Evolutionary conservation across 192 early-diverging fungal species (phyloP), one percentile per base, ranked within the genome.

Genomic region (Coemansia sp.): DNA sequence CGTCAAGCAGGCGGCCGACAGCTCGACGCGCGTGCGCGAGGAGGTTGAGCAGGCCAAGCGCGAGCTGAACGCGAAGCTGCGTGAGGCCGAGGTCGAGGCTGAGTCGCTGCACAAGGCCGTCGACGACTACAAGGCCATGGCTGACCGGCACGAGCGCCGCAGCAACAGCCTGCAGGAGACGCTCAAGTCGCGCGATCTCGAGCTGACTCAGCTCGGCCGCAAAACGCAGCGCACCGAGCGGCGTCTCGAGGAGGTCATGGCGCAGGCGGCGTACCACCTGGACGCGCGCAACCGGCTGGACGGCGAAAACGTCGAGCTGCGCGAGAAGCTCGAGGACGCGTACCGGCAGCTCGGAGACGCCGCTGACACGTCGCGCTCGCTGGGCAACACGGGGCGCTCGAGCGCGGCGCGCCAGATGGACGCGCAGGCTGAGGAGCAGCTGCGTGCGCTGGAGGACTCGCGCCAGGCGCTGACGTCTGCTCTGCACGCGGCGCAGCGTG

Each of bases 401-500:
- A 34, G 48, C 9, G 55, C 55, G 0, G 45, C 53, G 46, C 56
- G 49, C 44, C 53, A 47, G 33, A 48, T 86, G n/a, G 66, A 82
- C 43, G 69, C 83, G 0, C 90, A 93, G 45, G 77, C 84, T 41
- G 89, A 90, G 43, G 87, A 82, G 55, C 86, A 84, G 38, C 69
- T 94, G 43, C 86, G 86, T 22, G 85, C 86, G 42, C 78, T 93
- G 2, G 92, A 94, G 67, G 90, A 90, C 56, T 90, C 90, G 12
- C 85, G 89, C 9, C 80, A 86, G 64, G 90, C 91, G 14, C 78
- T 93, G n/a, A 67, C 90, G 17, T 84, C 88, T 19, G 83, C 88
- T 11, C 87, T 92, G 66, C 81, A 90, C 21, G 70, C 90, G 18
- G 81, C 82, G 2, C 78, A 87, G 54, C 89, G 89, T 57, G 93